Evolutionary conservation across 2,329 filamentous ascomycete species (phyloP), one percentile per base, ranked within the genome.

Genomic region (Colletotrichum brevisporum): DNA sequence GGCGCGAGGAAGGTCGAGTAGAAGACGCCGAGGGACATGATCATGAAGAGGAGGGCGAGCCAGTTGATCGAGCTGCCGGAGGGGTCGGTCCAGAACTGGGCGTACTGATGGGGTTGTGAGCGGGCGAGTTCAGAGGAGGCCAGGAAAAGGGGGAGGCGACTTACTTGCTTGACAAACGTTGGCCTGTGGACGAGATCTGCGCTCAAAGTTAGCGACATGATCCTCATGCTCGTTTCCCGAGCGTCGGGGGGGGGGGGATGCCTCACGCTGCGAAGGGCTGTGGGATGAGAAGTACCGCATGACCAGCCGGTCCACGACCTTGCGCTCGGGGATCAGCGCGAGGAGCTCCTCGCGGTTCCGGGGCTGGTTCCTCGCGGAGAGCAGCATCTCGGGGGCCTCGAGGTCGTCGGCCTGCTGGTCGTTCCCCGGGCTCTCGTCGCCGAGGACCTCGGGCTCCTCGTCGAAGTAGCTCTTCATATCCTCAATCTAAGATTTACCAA

Each of bases 401-500:
- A 78, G 73, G 1, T 82, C 79, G n/a, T 78, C 74, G 5, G 73
- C 71, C 26, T 75, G 76, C 24, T 77, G 31, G 21, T 24, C 21
- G 21, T 24, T 24, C 31, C 10, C 78, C 4, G 78, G 74, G 16
- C 76, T 75, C 10, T 79, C 78, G 2, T 81, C 79, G 0, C 79
- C 79, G 1, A 70, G 71, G 3, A 80, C 78, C 5, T 83, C 79
- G 0, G 82, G 76, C 36, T 87, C 83, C 26, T 88, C 84, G 74
- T 88, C 84, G 74, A 90, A 89, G 71, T 87, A 89, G 63, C 79
- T 81, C 75, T 89, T 88, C 9, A 90, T 78, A 64, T 89, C 87
- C 74, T 89, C 86, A 55, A 90, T 89, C 86, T 89, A 72, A 12
- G 36, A 9, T 18, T 16, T 50, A 21, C 6, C 15, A 6, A 4